Evolutionary conservation across 208 protist genomes (phyloP).

Genomic region (Phytomonas serpens): DNA sequence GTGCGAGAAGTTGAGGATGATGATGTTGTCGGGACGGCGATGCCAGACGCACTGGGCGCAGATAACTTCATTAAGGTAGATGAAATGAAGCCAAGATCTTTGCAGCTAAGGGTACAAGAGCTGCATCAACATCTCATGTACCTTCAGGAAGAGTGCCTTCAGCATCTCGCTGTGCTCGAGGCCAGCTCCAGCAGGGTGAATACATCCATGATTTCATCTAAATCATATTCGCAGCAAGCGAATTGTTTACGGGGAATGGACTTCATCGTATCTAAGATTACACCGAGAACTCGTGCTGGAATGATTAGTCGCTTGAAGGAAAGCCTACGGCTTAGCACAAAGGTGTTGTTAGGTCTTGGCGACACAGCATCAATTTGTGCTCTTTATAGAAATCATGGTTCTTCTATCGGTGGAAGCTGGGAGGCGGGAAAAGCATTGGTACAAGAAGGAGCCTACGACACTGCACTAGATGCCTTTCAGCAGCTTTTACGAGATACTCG

Average conservation of each 20-base stretch:
- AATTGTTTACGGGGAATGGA: neutral
- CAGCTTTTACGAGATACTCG: slow-evolving; percentile 20
- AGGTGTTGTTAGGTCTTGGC: slow-evolving; percentile 38
- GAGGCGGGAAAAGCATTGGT: slow-evolving; percentile 49
- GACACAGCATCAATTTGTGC: slow-evolving; percentile 25
- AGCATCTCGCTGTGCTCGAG: slow-evolving; percentile 22
- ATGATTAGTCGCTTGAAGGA: slow-evolving; percentile 24
- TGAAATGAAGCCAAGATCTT: neutral
- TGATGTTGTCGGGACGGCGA: slow-evolving; percentile 6
- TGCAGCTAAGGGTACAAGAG: neutral
- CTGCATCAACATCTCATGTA: slow-evolving; percentile 8
- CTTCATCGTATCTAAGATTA: neutral
- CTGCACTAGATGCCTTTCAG: slow-evolving; percentile 32
- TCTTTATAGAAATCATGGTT: slow-evolving; percentile 26
- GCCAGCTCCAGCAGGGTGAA: neutral
- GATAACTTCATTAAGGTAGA: neutral
- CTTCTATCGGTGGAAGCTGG: slow-evolving; percentile 51
- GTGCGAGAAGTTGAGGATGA: slow-evolving; percentile 10
- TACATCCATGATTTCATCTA: neutral
- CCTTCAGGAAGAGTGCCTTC: slow-evolving; percentile 16
- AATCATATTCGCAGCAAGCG: neutral
- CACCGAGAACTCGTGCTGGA: neutral
- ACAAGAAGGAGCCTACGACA: slow-evolving; percentile 26
- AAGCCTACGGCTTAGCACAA: slow-evolving; percentile 50
- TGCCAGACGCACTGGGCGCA: neutral